Evolutionary conservation across 257 asterid genomes (phyloP).

Genomic region (Galeopsis tetrahit): DNA sequence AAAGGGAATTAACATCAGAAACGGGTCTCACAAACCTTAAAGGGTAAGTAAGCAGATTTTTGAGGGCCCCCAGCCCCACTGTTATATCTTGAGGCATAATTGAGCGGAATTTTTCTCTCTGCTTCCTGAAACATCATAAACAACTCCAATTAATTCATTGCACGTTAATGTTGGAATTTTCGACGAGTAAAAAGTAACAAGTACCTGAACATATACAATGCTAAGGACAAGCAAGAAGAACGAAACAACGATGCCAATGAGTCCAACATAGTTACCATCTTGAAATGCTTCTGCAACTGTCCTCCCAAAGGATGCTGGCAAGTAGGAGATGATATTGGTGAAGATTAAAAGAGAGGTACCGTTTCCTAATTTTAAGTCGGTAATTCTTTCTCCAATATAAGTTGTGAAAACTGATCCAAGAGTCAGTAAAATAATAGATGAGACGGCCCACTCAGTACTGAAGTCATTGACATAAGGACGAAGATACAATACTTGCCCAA

Average conservation of each 20-base stretch:
- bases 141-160: constrained; percentile 26
- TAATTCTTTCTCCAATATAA: constrained; percentile 83
- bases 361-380: constrained; percentile 93
- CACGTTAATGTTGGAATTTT: background rate
- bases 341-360: constrained; percentile 95
- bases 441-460: constrained; percentile 84
- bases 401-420: constrained; percentile 86
- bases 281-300: constrained; percentile 80
- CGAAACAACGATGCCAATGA: constrained; percentile 67
- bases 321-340: constrained; percentile 94
- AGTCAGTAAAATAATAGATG: constrained; percentile 76
- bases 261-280: constrained; percentile 92
- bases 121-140: constrained; percentile 76
- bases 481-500: constrained; percentile 89
- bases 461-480: constrained; percentile 96
- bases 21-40: constrained; percentile 61
- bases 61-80: constrained; percentile 71
- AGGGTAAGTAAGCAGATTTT: constrained; percentile 95
- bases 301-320: constrained; percentile 98
- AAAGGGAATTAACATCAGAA: constrained; percentile 26
- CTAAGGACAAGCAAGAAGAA: constrained; percentile 87
- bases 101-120: constrained; percentile 93
- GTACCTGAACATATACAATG: constrained; percentile 95
- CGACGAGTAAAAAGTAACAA: constrained; percentile 17
- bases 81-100: constrained; percentile 84